These are phyloP conservation scores for Phytophthora citricola DNA, from an alignment of 352 stramenopile genomes.

Conservation along the genomic window DNA sequence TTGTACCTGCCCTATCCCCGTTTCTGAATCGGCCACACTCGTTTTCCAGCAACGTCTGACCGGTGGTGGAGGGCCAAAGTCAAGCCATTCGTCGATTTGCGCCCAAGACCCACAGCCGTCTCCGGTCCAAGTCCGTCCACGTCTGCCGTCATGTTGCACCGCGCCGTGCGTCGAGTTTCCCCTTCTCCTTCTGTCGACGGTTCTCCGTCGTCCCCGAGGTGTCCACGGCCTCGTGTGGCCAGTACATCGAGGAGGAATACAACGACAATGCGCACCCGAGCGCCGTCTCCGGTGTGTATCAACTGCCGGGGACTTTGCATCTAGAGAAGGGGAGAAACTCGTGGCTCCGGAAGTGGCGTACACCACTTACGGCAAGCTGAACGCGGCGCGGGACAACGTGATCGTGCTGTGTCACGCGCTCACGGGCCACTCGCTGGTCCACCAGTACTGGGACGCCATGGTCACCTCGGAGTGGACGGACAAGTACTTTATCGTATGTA, in stretches of 20 bases:
- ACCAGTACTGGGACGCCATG: slow-evolving; percentile 95
- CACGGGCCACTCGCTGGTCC: slow-evolving; percentile 94
- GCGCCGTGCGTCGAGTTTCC: slow-evolving; percentile 20
- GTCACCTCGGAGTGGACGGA: slow-evolving; percentile 95
- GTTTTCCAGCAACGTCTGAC: slow-evolving; percentile 2
- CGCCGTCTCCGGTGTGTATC: slow-evolving; percentile 52
- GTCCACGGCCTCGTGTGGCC: slow-evolving; percentile 1
- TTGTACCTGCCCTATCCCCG: neutral
- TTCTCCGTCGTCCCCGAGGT: slow-evolving; percentile 29
- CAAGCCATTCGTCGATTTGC: slow-evolving; percentile 27
- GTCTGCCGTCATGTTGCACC: slow-evolving; percentile 28
- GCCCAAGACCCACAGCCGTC: slow-evolving; percentile 7
- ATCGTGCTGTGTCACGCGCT: slow-evolving; percentile 96
- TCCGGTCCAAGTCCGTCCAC: slow-evolving; percentile 5
- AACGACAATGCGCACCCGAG: slow-evolving; percentile 53
- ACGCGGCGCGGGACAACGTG: slow-evolving; percentile 88
- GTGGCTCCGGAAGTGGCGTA: slow-evolving; percentile 89
- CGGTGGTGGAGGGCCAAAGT: slow-evolving; percentile 26
- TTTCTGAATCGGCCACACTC: neutral
- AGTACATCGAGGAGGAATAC: slow-evolving; percentile 70
- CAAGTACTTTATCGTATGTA: slow-evolving; percentile 97
- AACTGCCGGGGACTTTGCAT: slow-evolving; percentile 45
- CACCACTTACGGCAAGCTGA: slow-evolving; percentile 94
- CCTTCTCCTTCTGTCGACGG: slow-evolving; percentile 6
- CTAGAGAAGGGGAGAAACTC: slow-evolving; percentile 75